These are phyloP conservation scores for Suillus spraguei DNA, from an alignment of 768 basidiomycete species.

Conservation along the genomic window DNA sequence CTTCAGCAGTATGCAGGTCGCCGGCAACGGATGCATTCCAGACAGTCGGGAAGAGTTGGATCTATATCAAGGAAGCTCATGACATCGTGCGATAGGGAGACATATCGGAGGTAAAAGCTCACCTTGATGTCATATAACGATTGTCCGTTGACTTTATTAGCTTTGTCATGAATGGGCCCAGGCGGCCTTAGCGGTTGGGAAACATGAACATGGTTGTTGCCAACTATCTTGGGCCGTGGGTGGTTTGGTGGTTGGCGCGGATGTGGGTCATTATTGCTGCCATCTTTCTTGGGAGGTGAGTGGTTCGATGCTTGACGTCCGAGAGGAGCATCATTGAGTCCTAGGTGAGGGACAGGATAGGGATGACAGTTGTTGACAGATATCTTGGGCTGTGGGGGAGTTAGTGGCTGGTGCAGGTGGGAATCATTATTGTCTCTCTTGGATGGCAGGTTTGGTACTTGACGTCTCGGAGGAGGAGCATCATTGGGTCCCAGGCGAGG, in stretches of 20 bases:
- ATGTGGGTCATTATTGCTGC: neutral
- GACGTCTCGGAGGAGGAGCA: too few relatives aligned
- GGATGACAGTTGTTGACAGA: neutral
- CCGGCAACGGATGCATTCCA: neutral
- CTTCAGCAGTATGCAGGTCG: neutral
- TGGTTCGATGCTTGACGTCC: neutral
- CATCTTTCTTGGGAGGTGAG: neutral
- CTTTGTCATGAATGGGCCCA: neutral
- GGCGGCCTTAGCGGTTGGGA: too few relatives aligned
- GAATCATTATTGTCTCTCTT: too few relatives aligned
- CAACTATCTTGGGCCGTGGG: neutral
- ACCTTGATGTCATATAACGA: neutral
- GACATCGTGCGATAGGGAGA: neutral
- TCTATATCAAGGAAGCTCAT: neutral
- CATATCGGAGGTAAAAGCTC: neutral
- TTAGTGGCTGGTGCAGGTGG: neutral
- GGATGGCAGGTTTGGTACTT: too few relatives aligned
- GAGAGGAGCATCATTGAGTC: neutral
- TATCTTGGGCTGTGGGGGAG: neutral
- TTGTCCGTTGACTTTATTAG: neutral
- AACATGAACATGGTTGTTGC: neutral
- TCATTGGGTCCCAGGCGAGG: too few relatives aligned
- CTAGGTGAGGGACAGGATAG: too few relatives aligned
- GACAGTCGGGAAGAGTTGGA: neutral
- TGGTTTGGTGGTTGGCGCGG: neutral